phyloP scores from a whole-genome alignment of 1,284 basidiomycete species.

The Chondrostereum purpureum region DNA sequence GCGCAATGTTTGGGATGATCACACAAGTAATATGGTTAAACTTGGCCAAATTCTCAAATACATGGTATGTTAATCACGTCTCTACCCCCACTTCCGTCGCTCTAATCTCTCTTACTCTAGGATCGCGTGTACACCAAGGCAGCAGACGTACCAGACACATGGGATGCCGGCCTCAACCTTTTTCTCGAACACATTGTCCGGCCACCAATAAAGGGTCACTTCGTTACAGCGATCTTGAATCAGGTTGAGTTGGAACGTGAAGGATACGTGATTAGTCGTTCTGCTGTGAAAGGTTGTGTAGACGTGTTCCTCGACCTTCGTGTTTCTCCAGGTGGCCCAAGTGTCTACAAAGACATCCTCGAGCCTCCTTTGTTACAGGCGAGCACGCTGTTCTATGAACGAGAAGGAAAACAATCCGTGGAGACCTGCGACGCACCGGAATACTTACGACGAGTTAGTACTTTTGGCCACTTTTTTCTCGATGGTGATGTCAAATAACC shows the following conservation, averaged over 20 bases:
- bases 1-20: slow-evolving; percentile 90
- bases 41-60: slow-evolving; percentile 91
- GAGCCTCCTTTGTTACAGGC: slow-evolving; percentile 81
- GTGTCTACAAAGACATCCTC: slow-evolving; percentile 82
- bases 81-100: slow-evolving; percentile 7
- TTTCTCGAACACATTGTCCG: slow-evolving; percentile 85
- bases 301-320: slow-evolving; percentile 77
- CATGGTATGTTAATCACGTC: slow-evolving; percentile 60
- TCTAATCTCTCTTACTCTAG: slow-evolving; percentile 36
- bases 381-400: slow-evolving; percentile 75
- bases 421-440: slow-evolving; percentile 75
- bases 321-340: slow-evolving; percentile 42
- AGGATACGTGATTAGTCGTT: slow-evolving; percentile 87
- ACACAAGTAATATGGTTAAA: slow-evolving; percentile 85
- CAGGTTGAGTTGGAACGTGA: slow-evolving; percentile 91
- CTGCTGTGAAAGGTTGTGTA: slow-evolving; percentile 84
- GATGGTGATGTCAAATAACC: slow-evolving; percentile 11
- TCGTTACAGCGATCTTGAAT: slow-evolving; percentile 77
- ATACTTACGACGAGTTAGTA: slow-evolving; percentile 75
- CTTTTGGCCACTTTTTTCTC: slow-evolving; percentile 2
- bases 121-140: slow-evolving; percentile 81
- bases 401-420: slow-evolving; percentile 70
- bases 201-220: slow-evolving; percentile 77
- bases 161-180: slow-evolving; percentile 78
- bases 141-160: slow-evolving; percentile 71